Conservation (phyloP, 169 alveolate species). For the Amoebophrya sp. region DNA sequence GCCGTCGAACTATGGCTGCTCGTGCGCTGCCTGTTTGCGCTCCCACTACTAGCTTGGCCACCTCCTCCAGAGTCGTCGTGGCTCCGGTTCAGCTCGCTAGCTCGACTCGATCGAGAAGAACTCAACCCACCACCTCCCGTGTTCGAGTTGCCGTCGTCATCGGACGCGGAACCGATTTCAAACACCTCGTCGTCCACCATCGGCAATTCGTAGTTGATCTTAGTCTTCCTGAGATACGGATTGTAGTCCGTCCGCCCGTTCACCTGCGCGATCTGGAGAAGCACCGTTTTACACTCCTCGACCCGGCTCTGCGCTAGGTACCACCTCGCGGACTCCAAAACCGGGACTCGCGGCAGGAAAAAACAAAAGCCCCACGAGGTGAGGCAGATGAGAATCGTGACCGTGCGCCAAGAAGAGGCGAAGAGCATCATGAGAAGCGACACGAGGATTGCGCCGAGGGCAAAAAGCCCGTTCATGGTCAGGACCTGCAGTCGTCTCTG, state of each 20-base stretch:
- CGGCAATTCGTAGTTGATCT: background rate
- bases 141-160: too few species aligned
- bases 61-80: too few species aligned
- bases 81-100: too few species aligned
- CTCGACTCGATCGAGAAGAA: too few species aligned
- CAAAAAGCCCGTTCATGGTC: background rate
- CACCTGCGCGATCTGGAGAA: background rate
- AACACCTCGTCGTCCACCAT: too few species aligned
- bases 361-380: background rate
- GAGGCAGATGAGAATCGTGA: background rate
- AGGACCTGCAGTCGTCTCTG: background rate
- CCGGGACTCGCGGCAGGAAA: background rate
- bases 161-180: too few species aligned
- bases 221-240: background rate
- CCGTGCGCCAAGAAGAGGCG: background rate
- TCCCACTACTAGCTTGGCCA: too few species aligned
- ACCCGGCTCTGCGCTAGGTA: background rate
- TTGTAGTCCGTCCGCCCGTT: background rate
- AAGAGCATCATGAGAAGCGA: background rate
- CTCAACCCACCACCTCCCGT: too few species aligned
- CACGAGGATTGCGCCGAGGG: background rate
- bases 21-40: too few species aligned
- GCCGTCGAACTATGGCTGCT: too few species aligned
- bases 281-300: slow-evolving; percentile 3
- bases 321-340: background rate